These are phyloP conservation scores for Beta lomatogona DNA, from an alignment of 179 eudicot genomes.

Conservation along the genomic window DNA sequence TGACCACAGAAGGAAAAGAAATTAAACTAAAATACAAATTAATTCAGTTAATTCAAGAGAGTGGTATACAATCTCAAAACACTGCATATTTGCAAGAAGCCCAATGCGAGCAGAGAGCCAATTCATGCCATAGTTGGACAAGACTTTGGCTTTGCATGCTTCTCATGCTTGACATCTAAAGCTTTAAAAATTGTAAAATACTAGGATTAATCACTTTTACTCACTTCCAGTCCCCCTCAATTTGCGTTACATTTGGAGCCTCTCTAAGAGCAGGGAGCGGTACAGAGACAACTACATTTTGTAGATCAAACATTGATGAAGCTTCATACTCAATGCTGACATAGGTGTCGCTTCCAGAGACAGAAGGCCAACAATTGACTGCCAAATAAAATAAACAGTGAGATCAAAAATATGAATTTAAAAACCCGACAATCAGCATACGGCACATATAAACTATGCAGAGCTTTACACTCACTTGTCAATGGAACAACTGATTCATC, in stretches of 20 bases:
- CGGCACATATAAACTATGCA: background rate
- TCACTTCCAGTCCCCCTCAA: constrained; percentile 99
- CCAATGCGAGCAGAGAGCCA: background rate
- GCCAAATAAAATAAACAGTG: constrained; percentile 20
- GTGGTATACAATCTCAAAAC: background rate
- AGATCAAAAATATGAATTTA: background rate
- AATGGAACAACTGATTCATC: constrained; percentile 92
- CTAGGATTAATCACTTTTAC: background rate
- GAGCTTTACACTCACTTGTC: constrained; percentile 57
- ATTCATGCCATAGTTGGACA: background rate
- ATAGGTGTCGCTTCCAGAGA: constrained; percentile 91
- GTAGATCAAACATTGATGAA: constrained; percentile 76
- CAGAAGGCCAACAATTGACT: constrained; percentile 99
- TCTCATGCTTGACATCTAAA: background rate
- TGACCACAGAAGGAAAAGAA: background rate
- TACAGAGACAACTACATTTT: constrained; percentile 85
- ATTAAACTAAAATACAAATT: background rate
- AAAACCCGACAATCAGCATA: background rate
- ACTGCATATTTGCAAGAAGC: background rate
- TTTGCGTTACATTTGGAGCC: constrained; percentile 81
- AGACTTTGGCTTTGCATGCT: background rate
- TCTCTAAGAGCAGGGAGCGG: constrained; percentile 99
- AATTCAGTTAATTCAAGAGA: background rate
- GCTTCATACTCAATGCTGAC: constrained; percentile 97
- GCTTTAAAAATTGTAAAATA: background rate